Evolutionary conservation across 768 basidiomycete genomes (phyloP).

Genomic region (Amanita jacksonii): DNA sequence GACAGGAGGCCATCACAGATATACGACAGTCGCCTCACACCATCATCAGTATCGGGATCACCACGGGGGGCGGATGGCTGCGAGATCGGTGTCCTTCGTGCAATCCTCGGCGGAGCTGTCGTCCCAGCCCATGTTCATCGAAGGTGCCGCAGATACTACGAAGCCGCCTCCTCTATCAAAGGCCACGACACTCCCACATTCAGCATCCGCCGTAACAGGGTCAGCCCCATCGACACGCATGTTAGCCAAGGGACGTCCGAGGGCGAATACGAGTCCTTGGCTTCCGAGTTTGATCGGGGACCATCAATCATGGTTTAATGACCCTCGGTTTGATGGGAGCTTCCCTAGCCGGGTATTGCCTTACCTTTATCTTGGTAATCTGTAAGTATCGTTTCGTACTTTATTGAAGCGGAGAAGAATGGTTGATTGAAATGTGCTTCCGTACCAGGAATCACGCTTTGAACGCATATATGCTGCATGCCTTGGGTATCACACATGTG

Average conservation of each 20-base stretch:
- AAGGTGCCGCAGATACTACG: too few species aligned
- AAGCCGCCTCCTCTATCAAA: not conserved
- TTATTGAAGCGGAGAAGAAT: conserved; percentile 1
- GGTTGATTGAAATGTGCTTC: conserved; percentile 9
- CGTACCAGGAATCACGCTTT: conserved; percentile 83
- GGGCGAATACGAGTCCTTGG: conserved; percentile 64
- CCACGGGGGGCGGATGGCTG: conserved; percentile 30
- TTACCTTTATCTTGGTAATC: conserved; percentile 88
- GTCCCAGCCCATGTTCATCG: not conserved
- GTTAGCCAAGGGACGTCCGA: conserved; percentile 39
- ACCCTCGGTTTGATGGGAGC: conserved; percentile 87
- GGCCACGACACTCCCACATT: too few species aligned
- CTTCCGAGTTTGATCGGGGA: conserved; percentile 53
- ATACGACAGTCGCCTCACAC: not conserved
- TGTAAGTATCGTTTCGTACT: conserved; percentile 46
- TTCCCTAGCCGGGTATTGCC: conserved; percentile 91
- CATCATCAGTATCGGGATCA: conserved; percentile 3
- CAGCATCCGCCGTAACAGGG: not conserved
- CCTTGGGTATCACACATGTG: conserved; percentile 93
- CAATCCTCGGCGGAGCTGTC: conserved; percentile 16
- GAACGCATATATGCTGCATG: conserved; percentile 94
- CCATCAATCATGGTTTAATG: conserved; percentile 93
- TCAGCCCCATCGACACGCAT: not conserved
- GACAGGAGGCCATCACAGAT: not conserved
- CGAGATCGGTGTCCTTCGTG: conserved; percentile 41